Percentiles rank a stretch among this genome's conserved stretches.
phyloP scores from a whole-genome alignment of 1,139 yeast genomes.

The Saccharomyces hybrid region DNA sequence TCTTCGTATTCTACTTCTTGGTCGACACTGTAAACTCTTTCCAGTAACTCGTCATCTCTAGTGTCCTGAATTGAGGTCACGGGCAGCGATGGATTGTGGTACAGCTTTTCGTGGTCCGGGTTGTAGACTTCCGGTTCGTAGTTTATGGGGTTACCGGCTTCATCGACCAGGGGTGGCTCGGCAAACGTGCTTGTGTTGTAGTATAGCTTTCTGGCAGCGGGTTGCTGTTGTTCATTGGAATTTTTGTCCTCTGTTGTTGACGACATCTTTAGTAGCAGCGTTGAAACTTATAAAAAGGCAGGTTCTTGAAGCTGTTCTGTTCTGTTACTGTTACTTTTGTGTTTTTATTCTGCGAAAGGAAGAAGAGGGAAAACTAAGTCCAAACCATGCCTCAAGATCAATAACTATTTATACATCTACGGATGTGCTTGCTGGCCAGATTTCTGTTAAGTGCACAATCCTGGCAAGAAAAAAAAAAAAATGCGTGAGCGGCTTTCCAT shows the following conservation, averaged over 20 bases:
- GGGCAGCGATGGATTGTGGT: conserved; percentile 11
- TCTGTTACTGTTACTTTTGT: not conserved
- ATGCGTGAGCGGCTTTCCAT: not conserved
- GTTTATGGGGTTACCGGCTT: conserved; percentile 3
- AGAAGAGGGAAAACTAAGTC: not conserved
- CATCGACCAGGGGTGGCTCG: conserved; percentile 5
- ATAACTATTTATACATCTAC: not conserved
- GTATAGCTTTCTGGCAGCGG: conserved; percentile 2
- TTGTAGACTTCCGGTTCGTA: conserved; percentile 2
- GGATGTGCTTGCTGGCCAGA: too few relatives aligned
- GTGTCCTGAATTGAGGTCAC: conserved; percentile 7
- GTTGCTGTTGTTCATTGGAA: not conserved
- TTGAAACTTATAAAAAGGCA: not conserved
- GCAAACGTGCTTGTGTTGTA: conserved; percentile 1
- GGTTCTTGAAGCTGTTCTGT: too few relatives aligned
- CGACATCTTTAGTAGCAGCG: not conserved
- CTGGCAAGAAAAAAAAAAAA: too few relatives aligned
- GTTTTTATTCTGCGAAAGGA: not conserved
- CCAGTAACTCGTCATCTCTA: conserved; percentile 8
- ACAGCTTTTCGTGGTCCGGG: conserved; percentile 4
- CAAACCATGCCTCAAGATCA: not conserved
- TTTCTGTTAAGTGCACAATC: too few relatives aligned
- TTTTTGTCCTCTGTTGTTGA: not conserved
- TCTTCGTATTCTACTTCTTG: conserved; percentile 8
- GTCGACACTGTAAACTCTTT: conserved; percentile 7